A percentile compares a stretch with the other conserved stretches of the same genome.
Conservation (phyloP, 169 alveolate genomes). For the Theileria parva region DNA sequence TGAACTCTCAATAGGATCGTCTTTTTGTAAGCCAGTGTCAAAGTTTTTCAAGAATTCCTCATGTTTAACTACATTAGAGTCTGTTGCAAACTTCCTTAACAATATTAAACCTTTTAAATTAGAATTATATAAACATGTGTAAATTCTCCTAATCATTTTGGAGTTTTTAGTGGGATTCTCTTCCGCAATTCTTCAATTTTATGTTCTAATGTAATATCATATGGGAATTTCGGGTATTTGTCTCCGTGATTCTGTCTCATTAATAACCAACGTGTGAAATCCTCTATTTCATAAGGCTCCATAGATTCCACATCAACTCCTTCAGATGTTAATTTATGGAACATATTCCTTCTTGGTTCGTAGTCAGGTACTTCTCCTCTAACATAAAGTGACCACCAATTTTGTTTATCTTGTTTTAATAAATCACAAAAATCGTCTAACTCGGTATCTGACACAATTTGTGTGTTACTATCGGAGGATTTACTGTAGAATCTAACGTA, state of each 20-base stretch:
- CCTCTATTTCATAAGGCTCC: slow-evolving; percentile 80
- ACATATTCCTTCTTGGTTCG: slow-evolving; percentile 80
- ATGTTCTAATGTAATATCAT: slow-evolving; percentile 79
- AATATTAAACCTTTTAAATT: background rate
- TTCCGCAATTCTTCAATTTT: slow-evolving; percentile 68
- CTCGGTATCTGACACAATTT: slow-evolving; percentile 8
- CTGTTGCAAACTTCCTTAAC: slow-evolving; percentile 3
- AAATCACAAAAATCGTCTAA: slow-evolving; percentile 29
- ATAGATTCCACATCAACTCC: slow-evolving; percentile 78
- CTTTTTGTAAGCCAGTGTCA: background rate
- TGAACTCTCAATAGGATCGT: background rate
- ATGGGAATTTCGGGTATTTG: slow-evolving; percentile 79
- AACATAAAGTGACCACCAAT: slow-evolving; percentile 80
- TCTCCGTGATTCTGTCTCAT: slow-evolving; percentile 76
- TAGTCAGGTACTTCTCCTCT: slow-evolving; percentile 82
- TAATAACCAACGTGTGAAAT: slow-evolving; percentile 77
- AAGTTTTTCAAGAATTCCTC: slow-evolving; percentile 45
- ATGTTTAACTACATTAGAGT: slow-evolving; percentile 22
- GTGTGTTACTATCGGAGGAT: background rate
- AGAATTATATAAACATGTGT: background rate
- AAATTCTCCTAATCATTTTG: slow-evolving; percentile 27
- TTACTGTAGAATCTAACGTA: background rate
- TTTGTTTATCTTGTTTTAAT: slow-evolving; percentile 44
- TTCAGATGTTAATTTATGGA: slow-evolving; percentile 58
- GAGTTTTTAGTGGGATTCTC: slow-evolving; percentile 71